Percentiles rank a stretch among this genome's conserved stretches.
phyloP scores from a whole-genome alignment of 345 rosid genomes.

The Isatis tinctoria region DNA sequence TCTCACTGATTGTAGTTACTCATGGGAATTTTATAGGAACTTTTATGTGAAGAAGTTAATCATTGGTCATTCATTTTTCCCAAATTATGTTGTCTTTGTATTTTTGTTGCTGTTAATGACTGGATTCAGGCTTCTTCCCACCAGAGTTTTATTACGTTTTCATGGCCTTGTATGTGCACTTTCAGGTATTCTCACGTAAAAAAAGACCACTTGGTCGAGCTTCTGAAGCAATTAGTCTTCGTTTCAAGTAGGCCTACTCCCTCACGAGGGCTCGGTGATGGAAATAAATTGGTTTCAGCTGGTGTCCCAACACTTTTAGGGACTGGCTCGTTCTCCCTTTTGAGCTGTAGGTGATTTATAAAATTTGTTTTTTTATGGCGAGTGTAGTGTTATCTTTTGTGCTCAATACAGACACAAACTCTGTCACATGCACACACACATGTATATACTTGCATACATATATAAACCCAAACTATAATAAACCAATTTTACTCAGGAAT shows the following conservation, averaged over 20 bases:
- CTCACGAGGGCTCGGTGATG: conserved; percentile 43
- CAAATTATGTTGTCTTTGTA: background rate
- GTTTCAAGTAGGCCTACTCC: conserved; percentile 46
- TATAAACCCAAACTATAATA: background rate
- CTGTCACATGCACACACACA: background rate
- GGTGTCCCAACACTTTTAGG: conserved; percentile 94
- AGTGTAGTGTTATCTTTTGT: conserved; percentile 1
- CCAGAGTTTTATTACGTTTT: conserved; percentile 5
- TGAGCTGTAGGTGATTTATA: conserved; percentile 63
- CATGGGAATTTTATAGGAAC: background rate
- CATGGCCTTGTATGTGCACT: conserved; percentile 25
- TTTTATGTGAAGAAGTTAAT: background rate
- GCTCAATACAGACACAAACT: background rate
- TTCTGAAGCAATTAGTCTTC: conserved; percentile 75
- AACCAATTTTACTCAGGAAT: background rate
- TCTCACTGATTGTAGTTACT: conserved; percentile 10
- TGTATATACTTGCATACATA: background rate
- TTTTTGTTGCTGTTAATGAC: background rate
- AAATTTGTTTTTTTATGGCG: background rate
- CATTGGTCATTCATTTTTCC: conserved; percentile 5
- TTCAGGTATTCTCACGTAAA: conserved; percentile 82
- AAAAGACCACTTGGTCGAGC: conserved; percentile 90
- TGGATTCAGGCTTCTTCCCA: background rate
- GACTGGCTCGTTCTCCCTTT: conserved; percentile 79
- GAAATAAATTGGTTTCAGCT: conserved; percentile 61